A percentile compares a stretch with the other conserved stretches of the same genome.
Conservation (phyloP, 2,329 filamentous ascomycete genomes). For the Venturia carpophila region DNA sequence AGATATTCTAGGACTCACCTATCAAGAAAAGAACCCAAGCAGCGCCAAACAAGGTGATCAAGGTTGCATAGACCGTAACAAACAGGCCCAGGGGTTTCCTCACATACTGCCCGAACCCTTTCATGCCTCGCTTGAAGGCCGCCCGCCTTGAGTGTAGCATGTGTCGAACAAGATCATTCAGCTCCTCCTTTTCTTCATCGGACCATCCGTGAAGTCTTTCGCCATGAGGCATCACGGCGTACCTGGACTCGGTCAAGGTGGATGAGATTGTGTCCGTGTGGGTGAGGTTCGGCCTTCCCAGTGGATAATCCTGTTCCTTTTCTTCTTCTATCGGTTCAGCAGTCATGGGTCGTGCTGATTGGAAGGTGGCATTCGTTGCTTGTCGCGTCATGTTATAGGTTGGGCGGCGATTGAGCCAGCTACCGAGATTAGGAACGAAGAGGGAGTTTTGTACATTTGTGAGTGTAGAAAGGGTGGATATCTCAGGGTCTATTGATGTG, state of each 20-base stretch:
- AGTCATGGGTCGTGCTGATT: constrained; percentile 1
- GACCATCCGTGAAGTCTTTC: constrained; percentile 66
- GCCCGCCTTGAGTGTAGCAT: constrained; percentile 76
- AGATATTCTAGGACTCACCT: constrained; percentile 36
- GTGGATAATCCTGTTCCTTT: constrained; percentile 22
- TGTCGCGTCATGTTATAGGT: constrained; percentile 63
- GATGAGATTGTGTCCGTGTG: constrained; percentile 57
- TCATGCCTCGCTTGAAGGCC: constrained; percentile 70
- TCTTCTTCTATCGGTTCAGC: constrained; percentile 18
- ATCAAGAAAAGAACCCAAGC: constrained; percentile 90
- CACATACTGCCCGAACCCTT: constrained; percentile 74
- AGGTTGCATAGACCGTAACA: constrained; percentile 72
- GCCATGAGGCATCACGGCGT: constrained; percentile 71
- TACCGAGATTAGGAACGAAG: constrained; percentile 74
- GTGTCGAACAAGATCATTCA: constrained; percentile 82
- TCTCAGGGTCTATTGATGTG: constrained; percentile 59
- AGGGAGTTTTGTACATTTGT: constrained; percentile 88
- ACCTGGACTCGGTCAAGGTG: constrained; percentile 59
- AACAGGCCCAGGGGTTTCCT: constrained; percentile 68
- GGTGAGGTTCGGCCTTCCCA: constrained; percentile 27
- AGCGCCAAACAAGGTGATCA: constrained; percentile 77
- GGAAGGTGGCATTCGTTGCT: constrained; percentile 16
- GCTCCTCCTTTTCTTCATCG: constrained; percentile 61
- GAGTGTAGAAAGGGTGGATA: constrained; percentile 72
- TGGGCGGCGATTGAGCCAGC: constrained; percentile 65